Evolutionary conservation across 805 yeast genomes (phyloP).

Genomic region (Wickerhamomyces bisporus): DNA sequence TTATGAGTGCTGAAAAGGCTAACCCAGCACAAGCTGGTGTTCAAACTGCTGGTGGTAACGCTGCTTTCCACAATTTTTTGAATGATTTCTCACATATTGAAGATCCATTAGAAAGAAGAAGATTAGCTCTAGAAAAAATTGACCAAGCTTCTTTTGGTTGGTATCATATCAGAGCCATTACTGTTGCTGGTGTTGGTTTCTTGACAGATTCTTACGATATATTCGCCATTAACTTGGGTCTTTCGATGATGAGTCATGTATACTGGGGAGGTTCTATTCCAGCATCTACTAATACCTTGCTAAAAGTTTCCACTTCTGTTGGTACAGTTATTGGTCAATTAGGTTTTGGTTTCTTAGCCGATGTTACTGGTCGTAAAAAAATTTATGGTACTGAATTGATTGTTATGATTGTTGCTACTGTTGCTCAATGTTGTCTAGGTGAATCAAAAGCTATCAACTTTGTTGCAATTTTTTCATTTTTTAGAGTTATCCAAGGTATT

Average conservation of each 20-base stretch:
- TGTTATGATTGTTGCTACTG: conserved; percentile 73
- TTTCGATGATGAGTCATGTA: conserved; percentile 72
- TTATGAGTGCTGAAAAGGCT: conserved; percentile 15
- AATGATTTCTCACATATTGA: conserved; percentile 77
- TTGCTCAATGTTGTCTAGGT: conserved; percentile 74
- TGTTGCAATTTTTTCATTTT: conserved; percentile 67
- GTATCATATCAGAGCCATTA: conserved; percentile 77
- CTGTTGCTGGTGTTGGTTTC: conserved; percentile 92
- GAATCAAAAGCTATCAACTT: conserved; percentile 65
- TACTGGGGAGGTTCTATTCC: conserved; percentile 67
- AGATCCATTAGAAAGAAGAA: conserved; percentile 83
- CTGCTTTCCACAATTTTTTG: conserved; percentile 79
- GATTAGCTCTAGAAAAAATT: conserved; percentile 77
- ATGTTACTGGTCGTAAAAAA: conserved; percentile 77
- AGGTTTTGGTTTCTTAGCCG: conserved; percentile 79
- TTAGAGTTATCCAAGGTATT: conserved; percentile 87
- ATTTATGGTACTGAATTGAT: conserved; percentile 86
- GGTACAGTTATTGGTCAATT: conserved; percentile 93
- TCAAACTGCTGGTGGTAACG: conserved; percentile 66
- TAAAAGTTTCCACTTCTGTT: conserved; percentile 87
- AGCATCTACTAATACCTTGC: conserved; percentile 63
- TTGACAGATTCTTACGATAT: conserved; percentile 90
- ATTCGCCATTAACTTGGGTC: conserved; percentile 81
- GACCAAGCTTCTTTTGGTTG: conserved; percentile 76
- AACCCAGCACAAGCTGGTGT: conserved; percentile 25